These are phyloP conservation scores for Xylaria grammica DNA, from an alignment of 495 filamentous ascomycete species.

Conservation along the genomic window DNA sequence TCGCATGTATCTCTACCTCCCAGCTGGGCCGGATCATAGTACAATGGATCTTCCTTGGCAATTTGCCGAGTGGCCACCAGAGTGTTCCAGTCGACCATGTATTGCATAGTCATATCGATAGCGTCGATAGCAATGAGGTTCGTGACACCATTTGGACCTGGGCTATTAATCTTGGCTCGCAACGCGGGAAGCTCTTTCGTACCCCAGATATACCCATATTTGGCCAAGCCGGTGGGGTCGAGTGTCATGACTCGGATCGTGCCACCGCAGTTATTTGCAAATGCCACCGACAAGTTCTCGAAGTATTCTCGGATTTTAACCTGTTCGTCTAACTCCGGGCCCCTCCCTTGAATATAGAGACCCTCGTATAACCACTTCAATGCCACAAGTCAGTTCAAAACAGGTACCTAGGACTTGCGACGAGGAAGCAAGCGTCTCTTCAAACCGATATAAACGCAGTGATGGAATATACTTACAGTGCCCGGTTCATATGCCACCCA, in stretches of 20 bases:
- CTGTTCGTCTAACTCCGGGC: no score
- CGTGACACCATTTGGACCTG: neutral
- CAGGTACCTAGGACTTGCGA: no score
- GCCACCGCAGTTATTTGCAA: no score
- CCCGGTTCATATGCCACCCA: no score
- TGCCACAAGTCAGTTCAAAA: no score
- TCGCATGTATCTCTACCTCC: neutral
- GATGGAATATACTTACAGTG: no score
- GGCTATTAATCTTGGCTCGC: neutral
- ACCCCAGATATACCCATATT: neutral
- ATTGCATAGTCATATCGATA: neutral
- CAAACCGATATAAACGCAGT: no score
- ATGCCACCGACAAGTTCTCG: no score
- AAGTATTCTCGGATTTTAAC: no score
- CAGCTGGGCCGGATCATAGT: neutral
- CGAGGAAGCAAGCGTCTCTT: no score
- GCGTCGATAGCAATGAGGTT: neutral
- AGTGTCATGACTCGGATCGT: neutral
- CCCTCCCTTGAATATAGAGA: no score
- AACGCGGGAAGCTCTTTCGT: conserved; percentile 2
- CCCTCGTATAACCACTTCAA: no score
- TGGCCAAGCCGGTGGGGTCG: neutral
- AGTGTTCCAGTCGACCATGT: neutral
- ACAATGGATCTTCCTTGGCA: neutral
- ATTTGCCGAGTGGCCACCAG: neutral